Evolutionary conservation across 805 yeast genomes (phyloP).

Genomic region (Maudiozyma barnettii): DNA sequence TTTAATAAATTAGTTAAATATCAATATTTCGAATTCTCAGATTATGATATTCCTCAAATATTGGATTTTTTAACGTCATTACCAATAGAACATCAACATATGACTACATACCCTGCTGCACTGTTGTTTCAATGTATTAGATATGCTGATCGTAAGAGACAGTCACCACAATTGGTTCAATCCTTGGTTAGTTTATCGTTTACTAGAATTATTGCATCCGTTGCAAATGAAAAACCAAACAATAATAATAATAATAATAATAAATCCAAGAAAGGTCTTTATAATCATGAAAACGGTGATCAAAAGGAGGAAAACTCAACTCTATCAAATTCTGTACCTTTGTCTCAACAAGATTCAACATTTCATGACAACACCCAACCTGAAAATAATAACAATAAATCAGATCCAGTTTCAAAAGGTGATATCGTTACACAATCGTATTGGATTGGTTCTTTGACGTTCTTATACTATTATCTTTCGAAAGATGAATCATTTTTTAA

Average conservation of each 20-base stretch:
- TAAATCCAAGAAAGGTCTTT: neutral
- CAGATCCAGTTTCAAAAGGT: conserved; percentile 25
- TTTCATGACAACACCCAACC: neutral
- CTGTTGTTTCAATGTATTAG: conserved; percentile 61
- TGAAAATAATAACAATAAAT: neutral
- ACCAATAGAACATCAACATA: conserved; percentile 44
- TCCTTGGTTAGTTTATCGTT: conserved; percentile 51
- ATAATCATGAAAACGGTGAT: too few species aligned
- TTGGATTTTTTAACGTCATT: conserved; percentile 50
- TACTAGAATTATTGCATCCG: conserved; percentile 50
- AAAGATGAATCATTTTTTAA: conserved; percentile 53
- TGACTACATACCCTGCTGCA: conserved; percentile 52
- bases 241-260: neutral
- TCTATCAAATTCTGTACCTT: neutral
- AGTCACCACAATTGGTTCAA: conserved; percentile 45
- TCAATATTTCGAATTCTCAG: conserved; percentile 54
- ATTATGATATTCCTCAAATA: conserved; percentile 64
- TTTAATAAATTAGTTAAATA: conserved; percentile 46
- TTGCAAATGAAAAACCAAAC: conserved; percentile 21
- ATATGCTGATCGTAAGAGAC: conserved; percentile 48
- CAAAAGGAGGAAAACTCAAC: conserved; percentile 27
- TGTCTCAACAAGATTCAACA: neutral
- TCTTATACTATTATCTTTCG: conserved; percentile 65
- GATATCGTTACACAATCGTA: conserved; percentile 69
- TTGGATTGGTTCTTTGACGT: conserved; percentile 78